Evolutionary conservation across 1,284 basidiomycete genomes (phyloP).

Genomic region (Cerioporus squamosus): DNA sequence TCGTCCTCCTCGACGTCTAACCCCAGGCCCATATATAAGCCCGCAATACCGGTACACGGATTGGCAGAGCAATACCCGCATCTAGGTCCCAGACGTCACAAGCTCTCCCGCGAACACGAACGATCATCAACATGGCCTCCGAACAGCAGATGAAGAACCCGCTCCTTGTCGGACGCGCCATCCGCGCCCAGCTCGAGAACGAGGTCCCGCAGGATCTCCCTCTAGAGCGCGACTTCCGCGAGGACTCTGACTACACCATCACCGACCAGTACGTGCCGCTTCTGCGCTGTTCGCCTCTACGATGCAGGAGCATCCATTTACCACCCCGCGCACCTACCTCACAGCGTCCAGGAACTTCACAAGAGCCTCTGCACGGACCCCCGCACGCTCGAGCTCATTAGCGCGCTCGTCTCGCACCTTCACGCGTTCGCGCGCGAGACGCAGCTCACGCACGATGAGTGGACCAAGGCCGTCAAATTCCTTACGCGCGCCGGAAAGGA

Average conservation of each 20-base stretch:
- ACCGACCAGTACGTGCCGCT: conserved; percentile 36
- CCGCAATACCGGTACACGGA: neutral
- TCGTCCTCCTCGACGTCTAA: neutral
- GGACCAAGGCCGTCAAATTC: conserved; percentile 40
- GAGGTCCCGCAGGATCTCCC: conserved; percentile 41
- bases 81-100: too few species aligned
- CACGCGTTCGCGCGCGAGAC: conserved; percentile 46
- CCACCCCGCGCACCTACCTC: neutral
- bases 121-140: conserved; percentile 26
- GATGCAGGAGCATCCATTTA: neutral
- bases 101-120: neutral
- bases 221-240: conserved; percentile 41
- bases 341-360: conserved; percentile 38
- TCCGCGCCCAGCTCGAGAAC: conserved; percentile 40
- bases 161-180: conserved; percentile 41
- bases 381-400: conserved; percentile 42
- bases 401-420: conserved; percentile 41
- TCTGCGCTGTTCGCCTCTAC: neutral
- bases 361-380: conserved; percentile 37
- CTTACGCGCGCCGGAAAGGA: conserved; percentile 42
- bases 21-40: conserved; percentile 8
- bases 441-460: conserved; percentile 43
- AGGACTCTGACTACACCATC: conserved; percentile 39
- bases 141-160: conserved; percentile 41
- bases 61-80: neutral